Percentiles rank a stretch among this genome's conserved stretches.
Conservation (phyloP, 345 rosid species). For the Arabidopsis arenosa region DNA sequence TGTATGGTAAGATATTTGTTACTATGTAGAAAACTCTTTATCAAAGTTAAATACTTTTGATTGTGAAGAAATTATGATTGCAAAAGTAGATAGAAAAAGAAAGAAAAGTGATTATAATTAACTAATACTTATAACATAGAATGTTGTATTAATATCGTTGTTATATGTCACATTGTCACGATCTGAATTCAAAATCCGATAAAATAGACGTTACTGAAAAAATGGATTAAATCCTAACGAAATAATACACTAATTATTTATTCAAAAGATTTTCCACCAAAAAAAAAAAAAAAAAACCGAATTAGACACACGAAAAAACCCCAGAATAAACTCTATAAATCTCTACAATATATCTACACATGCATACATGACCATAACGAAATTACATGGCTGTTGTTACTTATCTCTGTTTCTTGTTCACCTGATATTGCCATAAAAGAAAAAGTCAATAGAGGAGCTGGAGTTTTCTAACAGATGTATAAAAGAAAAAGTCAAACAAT, state of each 20-base stretch:
- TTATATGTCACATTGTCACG: background rate
- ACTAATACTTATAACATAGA: background rate
- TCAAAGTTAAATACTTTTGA: background rate
- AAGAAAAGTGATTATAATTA: background rate
- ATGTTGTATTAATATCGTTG: background rate
- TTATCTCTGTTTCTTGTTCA: background rate
- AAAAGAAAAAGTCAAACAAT: conserved; percentile 32
- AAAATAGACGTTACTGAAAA: background rate
- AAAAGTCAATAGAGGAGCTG: conserved; percentile 22
- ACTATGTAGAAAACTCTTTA: background rate
- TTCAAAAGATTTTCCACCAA: background rate
- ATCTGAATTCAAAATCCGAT: background rate
- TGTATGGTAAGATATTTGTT: background rate
- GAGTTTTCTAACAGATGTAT: conserved; percentile 20
- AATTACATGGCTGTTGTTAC: background rate
- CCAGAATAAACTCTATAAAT: background rate
- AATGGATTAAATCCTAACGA: background rate
- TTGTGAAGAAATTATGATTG: background rate
- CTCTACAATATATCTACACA: background rate
- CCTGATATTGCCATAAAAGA: conserved; percentile 19
- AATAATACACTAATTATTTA: background rate
- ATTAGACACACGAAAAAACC: no score
- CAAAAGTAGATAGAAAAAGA: background rate
- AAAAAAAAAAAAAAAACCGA: background rate
- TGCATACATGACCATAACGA: background rate